Percentiles rank a stretch among this genome's conserved stretches.
Conservation (phyloP, 1,139 yeast species). For the Lodderomyces orthopsilosis region DNA sequence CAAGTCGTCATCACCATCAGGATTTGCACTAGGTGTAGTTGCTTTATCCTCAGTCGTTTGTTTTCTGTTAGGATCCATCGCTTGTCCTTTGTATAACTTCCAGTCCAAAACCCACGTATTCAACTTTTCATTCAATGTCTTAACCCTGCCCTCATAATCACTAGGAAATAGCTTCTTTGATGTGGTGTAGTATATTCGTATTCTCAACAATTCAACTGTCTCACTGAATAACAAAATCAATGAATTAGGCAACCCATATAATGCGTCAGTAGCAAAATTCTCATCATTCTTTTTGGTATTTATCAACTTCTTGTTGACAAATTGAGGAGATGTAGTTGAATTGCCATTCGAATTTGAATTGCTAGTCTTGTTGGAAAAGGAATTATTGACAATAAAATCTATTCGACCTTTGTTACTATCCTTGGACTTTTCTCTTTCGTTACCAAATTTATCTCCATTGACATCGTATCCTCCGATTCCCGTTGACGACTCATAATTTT, state of each 20-base stretch:
- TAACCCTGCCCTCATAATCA: conserved; percentile 44
- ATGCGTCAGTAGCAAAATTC: conserved; percentile 72
- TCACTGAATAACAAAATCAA: conserved; percentile 69
- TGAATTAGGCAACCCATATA: conserved; percentile 84
- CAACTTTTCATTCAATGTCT: conserved; percentile 50
- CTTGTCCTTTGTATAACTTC: conserved; percentile 34
- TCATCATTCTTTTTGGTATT: conserved; percentile 48
- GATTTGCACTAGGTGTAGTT: neutral
- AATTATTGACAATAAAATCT: conserved; percentile 44
- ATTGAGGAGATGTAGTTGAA: conserved; percentile 34
- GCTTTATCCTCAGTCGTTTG: neutral
- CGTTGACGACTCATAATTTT: conserved; percentile 31
- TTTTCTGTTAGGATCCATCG: conserved; percentile 3
- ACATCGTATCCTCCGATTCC: conserved; percentile 36
- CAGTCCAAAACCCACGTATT: conserved; percentile 68
- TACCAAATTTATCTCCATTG: conserved; percentile 36
- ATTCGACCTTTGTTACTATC: conserved; percentile 36
- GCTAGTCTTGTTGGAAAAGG: conserved; percentile 9
- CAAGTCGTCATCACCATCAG: conserved; percentile 10
- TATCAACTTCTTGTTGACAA: conserved; percentile 43
- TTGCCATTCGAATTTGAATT: neutral
- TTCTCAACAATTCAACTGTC: conserved; percentile 62
- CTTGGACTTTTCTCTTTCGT: conserved; percentile 5
- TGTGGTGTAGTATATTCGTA: conserved; percentile 52
- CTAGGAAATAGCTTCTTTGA: conserved; percentile 32